Evolutionary conservation across 805 yeast species (phyloP).

Genomic region (Spathaspora passalidarum): DNA sequence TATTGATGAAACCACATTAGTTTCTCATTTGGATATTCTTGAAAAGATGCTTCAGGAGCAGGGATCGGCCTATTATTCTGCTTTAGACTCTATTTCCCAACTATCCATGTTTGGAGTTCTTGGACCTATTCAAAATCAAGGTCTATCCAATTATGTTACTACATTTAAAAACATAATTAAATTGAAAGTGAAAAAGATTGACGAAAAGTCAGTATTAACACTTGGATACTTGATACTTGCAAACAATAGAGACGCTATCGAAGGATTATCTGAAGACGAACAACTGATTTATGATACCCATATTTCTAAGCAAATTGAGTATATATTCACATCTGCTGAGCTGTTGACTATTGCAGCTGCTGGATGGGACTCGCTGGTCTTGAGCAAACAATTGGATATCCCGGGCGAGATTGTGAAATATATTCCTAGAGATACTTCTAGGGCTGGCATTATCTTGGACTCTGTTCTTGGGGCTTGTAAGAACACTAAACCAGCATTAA

Average conservation of each 20-base stretch:
- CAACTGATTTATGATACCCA: constrained; percentile 54
- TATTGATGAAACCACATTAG: constrained; percentile 9
- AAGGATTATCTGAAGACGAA: constrained; percentile 34
- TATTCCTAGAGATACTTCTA: constrained; percentile 16
- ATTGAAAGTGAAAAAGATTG: constrained; percentile 48
- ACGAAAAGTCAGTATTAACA: constrained; percentile 57
- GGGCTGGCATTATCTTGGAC: constrained; percentile 39
- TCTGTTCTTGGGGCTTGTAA: constrained; percentile 51
- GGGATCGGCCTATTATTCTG: constrained; percentile 17
- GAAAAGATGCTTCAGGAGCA: constrained; percentile 15
- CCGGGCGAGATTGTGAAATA: constrained; percentile 26
- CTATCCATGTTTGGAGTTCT: constrained; percentile 45
- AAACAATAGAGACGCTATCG: constrained; percentile 14
- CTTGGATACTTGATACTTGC: constrained; percentile 54
- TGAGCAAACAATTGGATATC: constrained; percentile 55
- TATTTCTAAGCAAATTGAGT: constrained; percentile 69
- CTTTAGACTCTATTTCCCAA: constrained; percentile 42
- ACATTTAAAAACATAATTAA: constrained; percentile 22
- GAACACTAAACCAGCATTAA: constrained; percentile 67
- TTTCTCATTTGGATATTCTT: constrained; percentile 12
- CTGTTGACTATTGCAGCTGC: constrained; percentile 67
- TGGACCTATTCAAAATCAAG: constrained; percentile 26
- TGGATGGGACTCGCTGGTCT: constrained; percentile 69
- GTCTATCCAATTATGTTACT: constrained; percentile 7
- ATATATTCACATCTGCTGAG: constrained; percentile 77